phyloP scores from a whole-genome alignment of 768 basidiomycete species.

The Guyanaporus albipodus region DNA sequence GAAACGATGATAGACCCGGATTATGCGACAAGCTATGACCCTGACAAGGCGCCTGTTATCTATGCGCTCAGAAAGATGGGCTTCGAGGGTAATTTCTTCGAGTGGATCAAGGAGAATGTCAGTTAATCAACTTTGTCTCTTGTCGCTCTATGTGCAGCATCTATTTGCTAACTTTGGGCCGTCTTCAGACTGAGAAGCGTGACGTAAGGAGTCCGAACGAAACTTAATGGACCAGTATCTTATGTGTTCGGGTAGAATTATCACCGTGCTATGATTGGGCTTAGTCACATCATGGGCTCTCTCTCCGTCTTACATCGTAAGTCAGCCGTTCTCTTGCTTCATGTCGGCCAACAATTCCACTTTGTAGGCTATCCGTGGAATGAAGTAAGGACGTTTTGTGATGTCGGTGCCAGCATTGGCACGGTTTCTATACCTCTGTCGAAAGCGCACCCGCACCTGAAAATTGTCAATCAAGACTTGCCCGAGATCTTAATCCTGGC shows the following conservation, averaged over 20 bases:
- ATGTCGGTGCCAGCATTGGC: constrained; percentile 30
- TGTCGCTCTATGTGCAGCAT: neutral
- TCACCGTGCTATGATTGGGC: constrained; percentile 23
- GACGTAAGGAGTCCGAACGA: constrained; percentile 2
- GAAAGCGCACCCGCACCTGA: constrained; percentile 25
- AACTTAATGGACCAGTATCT: neutral
- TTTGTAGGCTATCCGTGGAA: constrained; percentile 25
- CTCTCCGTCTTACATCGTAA: constrained; percentile 22
- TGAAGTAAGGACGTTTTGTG: constrained; percentile 23
- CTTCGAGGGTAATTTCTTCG: constrained; percentile 18
- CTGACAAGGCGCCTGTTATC: constrained; percentile 20
- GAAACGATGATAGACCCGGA: constrained; percentile 25
- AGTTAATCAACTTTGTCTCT: neutral
- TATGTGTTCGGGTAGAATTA: constrained; percentile 15
- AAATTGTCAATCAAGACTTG: constrained; percentile 27
- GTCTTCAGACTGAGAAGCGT: constrained; percentile 10
- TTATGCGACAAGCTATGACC: constrained; percentile 21
- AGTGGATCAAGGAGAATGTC: constrained; percentile 23
- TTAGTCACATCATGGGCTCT: constrained; percentile 20
- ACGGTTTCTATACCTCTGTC: constrained; percentile 26
- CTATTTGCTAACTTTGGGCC: neutral
- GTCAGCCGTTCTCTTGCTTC: neutral
- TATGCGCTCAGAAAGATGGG: constrained; percentile 18
- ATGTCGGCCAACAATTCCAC: neutral
- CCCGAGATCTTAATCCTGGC: constrained; percentile 25